Base-by-base conservation (phyloP, 495 filamentous ascomycete species). In the Hyaloscypha variabilis region DNA sequence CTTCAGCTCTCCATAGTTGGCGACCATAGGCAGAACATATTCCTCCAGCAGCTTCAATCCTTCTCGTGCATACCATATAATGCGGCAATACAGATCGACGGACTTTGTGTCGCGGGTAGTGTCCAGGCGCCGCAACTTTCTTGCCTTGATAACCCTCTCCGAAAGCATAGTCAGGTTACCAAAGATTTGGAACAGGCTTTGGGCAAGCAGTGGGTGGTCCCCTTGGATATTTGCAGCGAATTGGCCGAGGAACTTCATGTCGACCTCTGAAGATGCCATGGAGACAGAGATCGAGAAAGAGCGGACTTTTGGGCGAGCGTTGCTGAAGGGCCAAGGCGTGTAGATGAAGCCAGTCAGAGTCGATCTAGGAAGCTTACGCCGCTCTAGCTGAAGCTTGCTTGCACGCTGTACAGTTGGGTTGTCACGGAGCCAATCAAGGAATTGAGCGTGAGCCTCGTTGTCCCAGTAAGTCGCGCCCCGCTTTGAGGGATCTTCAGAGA, bases 191-290 rank as follows among this genome's bases (percentile, higher is more conserved):
- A 92, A 97, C 54, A 99, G 85, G 71, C 90, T 89, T 19, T 86
- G 81, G 17, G 93, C 90, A 50, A 98, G 86, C 5, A 91, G 81
- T 13, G 90, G 87, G 71, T 91, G 93, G 69, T 90, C 85, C 51
- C 82, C 76, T 69, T 86, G 83, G 66, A 89, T 93, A 39, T 83
- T 80, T 75, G 87, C 90, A 68, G 95, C 94, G 69, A 96, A 89
- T 70, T 86, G 86, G 75, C 91, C 93, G 69, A 99, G 83, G 77
- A 93, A 96, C 79, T 97, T 98, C 80, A 97, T 93, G 76, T 98
- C 95, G 52, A 98, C 91, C 76, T 97, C 93, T 55, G 92, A 93
- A 75, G 92, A 93, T 76, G 96, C 94, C 95, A 97, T 98, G 6
- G 8, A 6, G 6, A 17, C 8, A 17, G 6, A 46, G 17, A 46